Conservation (phyloP, 192 early-diverging fungal genomes). For the Backusella sp. region DNA sequence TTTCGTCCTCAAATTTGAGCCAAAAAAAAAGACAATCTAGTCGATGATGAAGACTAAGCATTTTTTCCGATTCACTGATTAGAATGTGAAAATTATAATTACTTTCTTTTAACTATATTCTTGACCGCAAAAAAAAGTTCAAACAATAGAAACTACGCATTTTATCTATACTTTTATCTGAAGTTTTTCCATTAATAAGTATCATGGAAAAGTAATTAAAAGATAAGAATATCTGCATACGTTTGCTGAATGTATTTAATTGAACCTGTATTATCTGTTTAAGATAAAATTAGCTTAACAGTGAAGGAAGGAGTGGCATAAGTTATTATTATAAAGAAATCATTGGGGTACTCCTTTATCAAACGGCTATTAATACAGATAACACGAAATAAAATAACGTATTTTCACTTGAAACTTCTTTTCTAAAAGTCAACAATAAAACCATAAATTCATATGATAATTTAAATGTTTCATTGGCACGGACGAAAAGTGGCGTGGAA, state of each 20-base stretch:
- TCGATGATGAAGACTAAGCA: neutral
- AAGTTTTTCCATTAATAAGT: neutral
- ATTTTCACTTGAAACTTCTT: constrained; percentile 7
- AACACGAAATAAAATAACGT: neutral
- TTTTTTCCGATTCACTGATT: neutral
- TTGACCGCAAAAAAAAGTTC: neutral
- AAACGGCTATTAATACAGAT: neutral
- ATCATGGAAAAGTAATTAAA: neutral
- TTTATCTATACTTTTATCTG: neutral
- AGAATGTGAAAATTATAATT: neutral
- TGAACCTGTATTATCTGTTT: neutral
- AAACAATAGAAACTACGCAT: neutral
- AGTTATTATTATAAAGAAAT: neutral
- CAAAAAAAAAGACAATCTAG: neutral
- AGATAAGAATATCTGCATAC: neutral
- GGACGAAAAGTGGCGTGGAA: neutral
- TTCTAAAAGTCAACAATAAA: constrained; percentile 4
- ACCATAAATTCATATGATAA: neutral
- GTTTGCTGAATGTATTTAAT: neutral
- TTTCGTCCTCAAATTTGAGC: neutral
- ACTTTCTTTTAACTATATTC: neutral
- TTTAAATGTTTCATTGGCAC: neutral
- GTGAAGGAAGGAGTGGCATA: neutral
- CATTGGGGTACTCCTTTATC: neutral
- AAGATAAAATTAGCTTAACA: neutral